Conservation (phyloP, 164 flowering plant species). For the Vitis vinifera region DNA sequence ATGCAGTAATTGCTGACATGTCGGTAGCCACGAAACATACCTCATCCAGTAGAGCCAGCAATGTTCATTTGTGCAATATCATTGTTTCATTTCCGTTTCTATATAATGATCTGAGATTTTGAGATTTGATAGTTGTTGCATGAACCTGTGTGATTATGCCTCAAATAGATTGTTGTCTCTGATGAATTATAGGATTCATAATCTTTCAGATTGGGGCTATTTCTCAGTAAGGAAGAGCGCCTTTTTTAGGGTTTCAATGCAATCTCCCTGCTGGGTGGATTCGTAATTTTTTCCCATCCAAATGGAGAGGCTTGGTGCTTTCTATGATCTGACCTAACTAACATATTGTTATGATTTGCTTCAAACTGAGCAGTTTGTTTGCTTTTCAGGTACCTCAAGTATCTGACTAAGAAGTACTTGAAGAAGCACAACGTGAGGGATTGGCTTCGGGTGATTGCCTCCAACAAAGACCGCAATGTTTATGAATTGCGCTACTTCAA, state of each 20-base stretch:
- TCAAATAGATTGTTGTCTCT: too few species aligned
- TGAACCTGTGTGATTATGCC: too few species aligned
- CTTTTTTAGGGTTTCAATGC: background rate
- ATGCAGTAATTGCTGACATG: too few species aligned
- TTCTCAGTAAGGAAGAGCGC: background rate
- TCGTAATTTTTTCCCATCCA: too few species aligned
- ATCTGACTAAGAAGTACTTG: conserved; percentile 71
- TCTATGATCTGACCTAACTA: background rate
- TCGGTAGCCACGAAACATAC: too few species aligned
- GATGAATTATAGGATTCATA: too few species aligned
- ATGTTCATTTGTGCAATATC: too few species aligned
- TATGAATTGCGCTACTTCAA: conserved; percentile 72
- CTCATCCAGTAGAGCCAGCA: too few species aligned
- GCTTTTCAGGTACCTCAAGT: conserved; percentile 55
- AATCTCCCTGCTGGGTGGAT: background rate
- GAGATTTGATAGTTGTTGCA: too few species aligned
- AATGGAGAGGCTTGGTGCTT: background rate
- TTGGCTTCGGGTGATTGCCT: conserved; percentile 71
- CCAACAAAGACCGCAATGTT: conserved; percentile 63
- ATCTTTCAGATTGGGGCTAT: too few species aligned
- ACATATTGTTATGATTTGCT: background rate
- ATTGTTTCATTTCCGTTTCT: background rate
- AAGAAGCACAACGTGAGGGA: conserved; percentile 79
- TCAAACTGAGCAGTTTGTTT: background rate
- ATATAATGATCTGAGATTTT: too few species aligned